Evolutionary conservation across 164 flowering plant species (phyloP).

Genomic region (Stephania cephalantha): DNA sequence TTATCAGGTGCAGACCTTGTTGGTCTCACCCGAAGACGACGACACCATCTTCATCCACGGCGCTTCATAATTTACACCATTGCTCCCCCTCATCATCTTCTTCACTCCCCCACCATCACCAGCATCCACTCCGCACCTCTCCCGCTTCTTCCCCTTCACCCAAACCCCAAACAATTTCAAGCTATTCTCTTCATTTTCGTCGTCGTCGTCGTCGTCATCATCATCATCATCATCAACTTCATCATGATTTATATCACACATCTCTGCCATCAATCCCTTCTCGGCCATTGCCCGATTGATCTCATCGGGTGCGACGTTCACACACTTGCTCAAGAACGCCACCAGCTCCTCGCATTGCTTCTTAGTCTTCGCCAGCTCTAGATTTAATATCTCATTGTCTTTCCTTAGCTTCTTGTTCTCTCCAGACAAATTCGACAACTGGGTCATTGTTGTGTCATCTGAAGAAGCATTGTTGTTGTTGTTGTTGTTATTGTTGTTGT

Average conservation of each 20-base stretch:
- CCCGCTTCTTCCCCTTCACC: conserved; percentile 42
- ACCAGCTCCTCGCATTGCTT: conserved; percentile 69
- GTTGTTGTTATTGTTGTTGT: conserved; percentile 33
- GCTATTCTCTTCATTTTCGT: conserved; percentile 16
- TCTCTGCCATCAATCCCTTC: conserved; percentile 19
- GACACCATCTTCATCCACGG: conserved; percentile 28
- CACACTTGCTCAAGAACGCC: conserved; percentile 34
- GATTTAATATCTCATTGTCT: conserved; percentile 51
- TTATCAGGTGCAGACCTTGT: conserved; percentile 34
- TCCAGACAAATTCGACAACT: conserved; percentile 41
- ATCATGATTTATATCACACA: too few relatives aligned
- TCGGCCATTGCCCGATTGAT: conserved; percentile 45
- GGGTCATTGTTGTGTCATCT: conserved; percentile 30
- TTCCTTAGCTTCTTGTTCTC: conserved; percentile 72
- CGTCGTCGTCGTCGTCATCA: conserved; percentile 7
- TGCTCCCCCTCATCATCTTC: conserved; percentile 34
- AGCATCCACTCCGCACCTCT: conserved; percentile 17
- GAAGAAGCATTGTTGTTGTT: conserved; percentile 33
- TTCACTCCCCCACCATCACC: conserved; percentile 13
- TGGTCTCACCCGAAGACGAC: conserved; percentile 11
- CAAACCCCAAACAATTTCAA: conserved; percentile 74
- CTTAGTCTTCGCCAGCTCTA: conserved; percentile 61
- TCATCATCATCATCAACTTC: conserved; percentile 6
- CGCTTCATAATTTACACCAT: conserved; percentile 12
- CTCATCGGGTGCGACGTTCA: conserved; percentile 56